Conservation (phyloP, 495 filamentous ascomycete genomes). For the Astrothelium macrocarpum region DNA sequence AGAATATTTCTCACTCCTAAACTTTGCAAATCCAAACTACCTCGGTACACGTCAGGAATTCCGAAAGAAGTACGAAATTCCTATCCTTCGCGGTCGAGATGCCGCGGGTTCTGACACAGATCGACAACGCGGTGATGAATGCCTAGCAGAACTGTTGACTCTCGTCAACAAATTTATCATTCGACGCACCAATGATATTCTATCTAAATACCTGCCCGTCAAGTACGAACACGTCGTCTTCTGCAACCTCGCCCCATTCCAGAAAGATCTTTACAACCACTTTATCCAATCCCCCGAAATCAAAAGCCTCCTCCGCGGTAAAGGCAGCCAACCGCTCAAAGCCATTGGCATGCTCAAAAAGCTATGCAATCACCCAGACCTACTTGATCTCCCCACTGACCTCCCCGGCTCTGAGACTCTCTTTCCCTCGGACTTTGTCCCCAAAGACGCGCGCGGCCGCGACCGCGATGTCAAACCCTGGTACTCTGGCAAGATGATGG, state of each 20-base stretch:
- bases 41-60: conserved; percentile 87
- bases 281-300: conserved; percentile 96
- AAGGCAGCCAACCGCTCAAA: conserved; percentile 92
- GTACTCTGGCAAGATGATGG: conserved; percentile 98
- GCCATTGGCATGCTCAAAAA: conserved; percentile 96
- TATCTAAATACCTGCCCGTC: conserved; percentile 95
- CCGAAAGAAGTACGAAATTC: conserved; percentile 86
- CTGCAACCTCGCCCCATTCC: conserved; percentile 89
- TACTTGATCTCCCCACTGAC: conserved; percentile 74
- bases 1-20: conserved; percentile 92
- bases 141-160: conserved; percentile 65
- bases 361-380: conserved; percentile 95
- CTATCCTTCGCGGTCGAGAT: conserved; percentile 87
- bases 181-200: conserved; percentile 91
- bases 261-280: conserved; percentile 86
- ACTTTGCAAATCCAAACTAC: conserved; percentile 91
- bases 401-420: conserved; percentile 75
- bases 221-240: conserved; percentile 99
- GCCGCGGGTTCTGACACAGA: conserved; percentile 80
- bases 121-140: conserved; percentile 73
- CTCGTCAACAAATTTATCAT: conserved; percentile 99
- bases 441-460: conserved; percentile 75
- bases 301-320: conserved; percentile 80
- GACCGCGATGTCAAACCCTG: conserved; percentile 89
- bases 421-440: conserved; percentile 82